A percentile compares a stretch with the other conserved stretches of the same genome.
These are phyloP conservation scores for Eurotiales sp. DNA, from an alignment of 2,329 filamentous ascomycete species.

Conservation along the genomic window DNA sequence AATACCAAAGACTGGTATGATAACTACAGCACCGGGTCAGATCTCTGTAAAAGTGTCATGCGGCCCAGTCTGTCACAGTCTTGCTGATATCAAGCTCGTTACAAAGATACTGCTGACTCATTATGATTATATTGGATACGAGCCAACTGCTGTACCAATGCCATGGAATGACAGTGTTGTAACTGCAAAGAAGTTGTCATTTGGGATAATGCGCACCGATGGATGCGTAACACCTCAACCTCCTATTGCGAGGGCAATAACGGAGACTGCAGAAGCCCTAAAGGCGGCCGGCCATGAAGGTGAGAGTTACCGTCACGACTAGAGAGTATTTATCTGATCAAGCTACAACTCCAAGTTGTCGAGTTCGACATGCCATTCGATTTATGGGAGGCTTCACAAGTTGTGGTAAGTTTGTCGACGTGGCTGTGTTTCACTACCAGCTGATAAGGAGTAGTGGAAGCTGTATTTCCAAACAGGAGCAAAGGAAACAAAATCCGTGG, in stretches of 20 bases:
- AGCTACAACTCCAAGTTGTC: background rate
- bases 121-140: constrained; percentile 31
- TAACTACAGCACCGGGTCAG: constrained; percentile 30
- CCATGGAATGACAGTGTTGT: constrained; percentile 24
- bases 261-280: background rate
- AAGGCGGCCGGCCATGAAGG: background rate
- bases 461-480: no score
- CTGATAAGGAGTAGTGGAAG: no score
- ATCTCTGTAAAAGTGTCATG: constrained; percentile 23
- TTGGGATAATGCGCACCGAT: constrained; percentile 7
- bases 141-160: constrained; percentile 32
- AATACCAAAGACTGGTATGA: background rate
- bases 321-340: background rate
- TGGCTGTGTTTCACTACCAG: no score
- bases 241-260: background rate
- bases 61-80: constrained; percentile 23
- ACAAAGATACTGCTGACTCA: constrained; percentile 22
- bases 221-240: constrained; percentile 5
- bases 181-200: background rate
- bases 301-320: background rate
- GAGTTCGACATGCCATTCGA: no score
- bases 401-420: no score
- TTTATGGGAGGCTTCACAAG: no score
- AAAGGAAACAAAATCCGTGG: no score
- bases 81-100: constrained; percentile 25